A percentile compares a stretch with the other conserved stretches of the same genome.
Evolutionary conservation across 2,329 filamentous ascomycete species (phyloP).

Genomic region (Neofusicoccum kwambonambiense): DNA sequence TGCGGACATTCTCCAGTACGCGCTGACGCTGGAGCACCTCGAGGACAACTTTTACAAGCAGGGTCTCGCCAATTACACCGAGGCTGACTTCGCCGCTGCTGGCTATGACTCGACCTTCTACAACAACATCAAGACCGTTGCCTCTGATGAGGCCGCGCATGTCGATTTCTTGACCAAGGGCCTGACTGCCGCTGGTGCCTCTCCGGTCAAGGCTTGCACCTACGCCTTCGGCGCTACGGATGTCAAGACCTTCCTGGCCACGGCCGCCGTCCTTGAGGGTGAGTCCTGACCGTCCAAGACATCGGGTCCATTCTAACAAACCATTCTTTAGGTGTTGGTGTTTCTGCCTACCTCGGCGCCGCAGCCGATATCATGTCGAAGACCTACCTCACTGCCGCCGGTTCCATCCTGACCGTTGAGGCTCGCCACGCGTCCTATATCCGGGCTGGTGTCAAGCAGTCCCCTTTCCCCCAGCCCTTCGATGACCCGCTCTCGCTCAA

Average conservation of each 20-base stretch:
- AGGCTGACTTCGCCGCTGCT: constrained; percentile 52
- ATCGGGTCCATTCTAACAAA: too few relatives aligned
- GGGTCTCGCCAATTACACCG: constrained; percentile 58
- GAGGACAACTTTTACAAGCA: constrained; percentile 64
- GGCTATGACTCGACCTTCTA: constrained; percentile 55
- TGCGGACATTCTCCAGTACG: constrained; percentile 42
- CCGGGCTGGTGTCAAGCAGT: constrained; percentile 44
- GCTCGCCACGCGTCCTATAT: constrained; percentile 64
- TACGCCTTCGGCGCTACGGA: constrained; percentile 57
- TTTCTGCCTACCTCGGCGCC: constrained; percentile 62
- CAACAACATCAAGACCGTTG: constrained; percentile 57
- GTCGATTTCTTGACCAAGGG: constrained; percentile 55
- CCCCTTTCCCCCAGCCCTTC: constrained; percentile 59
- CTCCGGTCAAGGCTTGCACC: constrained; percentile 53
- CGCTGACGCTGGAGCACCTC: constrained; percentile 46
- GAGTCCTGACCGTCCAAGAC: background rate
- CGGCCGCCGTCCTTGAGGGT: constrained; percentile 53
- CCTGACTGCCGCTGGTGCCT: constrained; percentile 46
- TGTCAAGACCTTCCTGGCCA: constrained; percentile 51
- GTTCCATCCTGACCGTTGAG: constrained; percentile 64
- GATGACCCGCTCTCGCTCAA: constrained; percentile 60
- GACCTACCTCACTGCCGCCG: constrained; percentile 60
- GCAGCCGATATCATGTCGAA: constrained; percentile 58
- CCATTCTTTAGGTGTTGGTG: constrained; percentile 45
- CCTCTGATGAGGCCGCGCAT: constrained; percentile 58